Conservation (phyloP, 1,284 basidiomycete genomes). For the Phellinidium pouzarii region DNA sequence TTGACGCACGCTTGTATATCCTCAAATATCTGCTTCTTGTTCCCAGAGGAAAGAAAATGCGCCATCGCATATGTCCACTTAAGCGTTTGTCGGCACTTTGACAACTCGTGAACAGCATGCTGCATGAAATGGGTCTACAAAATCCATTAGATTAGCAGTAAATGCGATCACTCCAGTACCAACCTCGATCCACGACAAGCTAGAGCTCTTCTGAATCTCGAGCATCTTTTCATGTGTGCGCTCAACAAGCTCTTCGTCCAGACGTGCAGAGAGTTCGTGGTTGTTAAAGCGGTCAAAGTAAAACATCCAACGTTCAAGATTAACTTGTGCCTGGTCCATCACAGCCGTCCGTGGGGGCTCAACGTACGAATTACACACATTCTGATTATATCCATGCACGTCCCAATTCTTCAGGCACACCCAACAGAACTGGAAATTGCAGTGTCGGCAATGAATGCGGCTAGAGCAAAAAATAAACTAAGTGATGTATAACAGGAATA, state of each 20-base stretch:
- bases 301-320: constrained; percentile 61
- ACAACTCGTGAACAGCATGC: constrained; percentile 52
- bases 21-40: constrained; percentile 63
- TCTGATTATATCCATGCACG: constrained; percentile 55
- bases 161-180: constrained; percentile 46
- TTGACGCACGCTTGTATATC: constrained; percentile 48
- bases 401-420: constrained; percentile 63
- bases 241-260: constrained; percentile 53
- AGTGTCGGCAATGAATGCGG: constrained; percentile 53
- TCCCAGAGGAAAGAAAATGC: constrained; percentile 54
- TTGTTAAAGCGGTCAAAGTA: constrained; percentile 64
- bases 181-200: constrained; percentile 67
- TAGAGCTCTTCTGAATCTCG: constrained; percentile 51
- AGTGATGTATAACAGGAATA: background rate
- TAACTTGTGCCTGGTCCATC: constrained; percentile 45
- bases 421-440: constrained; percentile 64
- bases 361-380: constrained; percentile 61
- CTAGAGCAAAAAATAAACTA: constrained; percentile 9
- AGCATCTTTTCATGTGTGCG: constrained; percentile 66
- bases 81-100: constrained; percentile 51
- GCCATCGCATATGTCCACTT: constrained; percentile 74
- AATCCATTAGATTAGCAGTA: background rate
- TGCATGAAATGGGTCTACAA: constrained; percentile 50
- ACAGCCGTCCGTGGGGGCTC: constrained; percentile 47
- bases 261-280: constrained; percentile 59